These are phyloP conservation scores for Phoenix roebelenii DNA, from an alignment of 176 grass and related monocot genomes.

Conservation along the genomic window DNA sequence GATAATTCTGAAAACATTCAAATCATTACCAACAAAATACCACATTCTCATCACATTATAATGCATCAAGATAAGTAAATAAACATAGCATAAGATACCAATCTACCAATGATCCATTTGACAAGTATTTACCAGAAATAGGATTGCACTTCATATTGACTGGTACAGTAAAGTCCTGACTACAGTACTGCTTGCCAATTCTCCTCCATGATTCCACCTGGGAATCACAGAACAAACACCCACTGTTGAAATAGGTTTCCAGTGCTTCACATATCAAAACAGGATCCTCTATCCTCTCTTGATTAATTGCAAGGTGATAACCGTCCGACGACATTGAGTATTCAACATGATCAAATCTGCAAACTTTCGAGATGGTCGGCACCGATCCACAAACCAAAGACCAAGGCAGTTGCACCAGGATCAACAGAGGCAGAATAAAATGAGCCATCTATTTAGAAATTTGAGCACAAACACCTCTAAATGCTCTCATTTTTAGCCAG, in stretches of 20 bases:
- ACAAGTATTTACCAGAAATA: constrained; percentile 38
- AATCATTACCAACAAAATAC: too few species aligned
- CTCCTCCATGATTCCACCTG: constrained; percentile 30
- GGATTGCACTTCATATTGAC: constrained; percentile 8
- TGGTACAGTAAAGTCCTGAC: constrained; percentile 1
- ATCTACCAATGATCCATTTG: constrained; percentile 4
- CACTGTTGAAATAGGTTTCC: constrained; percentile 40
- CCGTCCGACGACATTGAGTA: constrained; percentile 31
- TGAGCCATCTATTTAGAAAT: background rate
- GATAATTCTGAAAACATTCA: too few species aligned
- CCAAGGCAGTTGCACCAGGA: constrained; percentile 29
- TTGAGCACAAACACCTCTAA: background rate
- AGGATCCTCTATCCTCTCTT: constrained; percentile 41
- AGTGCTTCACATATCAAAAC: constrained; percentile 55
- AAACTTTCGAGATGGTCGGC: constrained; percentile 27
- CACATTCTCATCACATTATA: too few species aligned
- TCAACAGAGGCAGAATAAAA: constrained; percentile 25
- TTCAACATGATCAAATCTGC: constrained; percentile 47
- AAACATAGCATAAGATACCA: background rate
- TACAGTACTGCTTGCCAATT: constrained; percentile 36
- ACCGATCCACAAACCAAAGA: constrained; percentile 21
- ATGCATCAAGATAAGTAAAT: background rate
- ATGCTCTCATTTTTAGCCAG: background rate
- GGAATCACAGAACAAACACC: constrained; percentile 52
- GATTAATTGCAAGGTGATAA: constrained; percentile 42